A percentile compares a stretch with the other conserved stretches of the same genome.
phyloP scores from a whole-genome alignment of 768 basidiomycete genomes.

The Rossbeevera mucosa region DNA sequence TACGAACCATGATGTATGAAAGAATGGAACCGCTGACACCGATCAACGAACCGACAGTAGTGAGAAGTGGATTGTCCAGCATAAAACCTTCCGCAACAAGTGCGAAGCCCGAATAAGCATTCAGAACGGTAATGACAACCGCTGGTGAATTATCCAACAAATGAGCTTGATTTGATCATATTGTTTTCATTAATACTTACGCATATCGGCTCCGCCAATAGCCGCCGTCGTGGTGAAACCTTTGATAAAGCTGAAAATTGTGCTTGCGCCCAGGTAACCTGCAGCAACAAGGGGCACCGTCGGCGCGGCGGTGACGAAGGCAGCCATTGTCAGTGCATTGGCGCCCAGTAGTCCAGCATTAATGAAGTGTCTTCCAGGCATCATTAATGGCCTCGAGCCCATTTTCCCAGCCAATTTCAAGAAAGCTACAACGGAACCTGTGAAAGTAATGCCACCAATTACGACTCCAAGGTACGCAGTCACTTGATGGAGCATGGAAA shows the following conservation, averaged over 20 bases:
- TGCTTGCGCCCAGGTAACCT: constrained; percentile 68
- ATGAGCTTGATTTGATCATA: constrained; percentile 1
- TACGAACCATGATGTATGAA: constrained; percentile 83
- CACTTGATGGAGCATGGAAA: constrained; percentile 69
- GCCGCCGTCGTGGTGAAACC: constrained; percentile 86
- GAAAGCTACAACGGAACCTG: constrained; percentile 87
- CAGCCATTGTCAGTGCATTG: constrained; percentile 70
- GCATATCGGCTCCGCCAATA: constrained; percentile 94
- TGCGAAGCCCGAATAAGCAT: constrained; percentile 88
- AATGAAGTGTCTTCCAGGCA: constrained; percentile 76
- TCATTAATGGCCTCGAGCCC: constrained; percentile 63
- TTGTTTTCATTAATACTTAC: constrained; percentile 40
- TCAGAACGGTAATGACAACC: constrained; percentile 86
- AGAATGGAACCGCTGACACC: constrained; percentile 89
- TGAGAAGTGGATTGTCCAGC: constrained; percentile 81
- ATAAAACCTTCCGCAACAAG: constrained; percentile 91
- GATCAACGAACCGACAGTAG: constrained; percentile 81
- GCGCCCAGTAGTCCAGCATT: constrained; percentile 68
- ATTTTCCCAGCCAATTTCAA: constrained; percentile 81
- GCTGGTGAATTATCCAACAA: constrained; percentile 39
- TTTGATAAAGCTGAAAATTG: constrained; percentile 76
- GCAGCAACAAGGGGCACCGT: constrained; percentile 72
- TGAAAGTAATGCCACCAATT: constrained; percentile 87
- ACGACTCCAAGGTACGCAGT: constrained; percentile 84
- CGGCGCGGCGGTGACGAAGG: constrained; percentile 68